Evolutionary conservation across 1,139 yeast genomes (phyloP), one percentile per base, ranked within the genome.

Genomic region (Kodamaea anthophila): DNA sequence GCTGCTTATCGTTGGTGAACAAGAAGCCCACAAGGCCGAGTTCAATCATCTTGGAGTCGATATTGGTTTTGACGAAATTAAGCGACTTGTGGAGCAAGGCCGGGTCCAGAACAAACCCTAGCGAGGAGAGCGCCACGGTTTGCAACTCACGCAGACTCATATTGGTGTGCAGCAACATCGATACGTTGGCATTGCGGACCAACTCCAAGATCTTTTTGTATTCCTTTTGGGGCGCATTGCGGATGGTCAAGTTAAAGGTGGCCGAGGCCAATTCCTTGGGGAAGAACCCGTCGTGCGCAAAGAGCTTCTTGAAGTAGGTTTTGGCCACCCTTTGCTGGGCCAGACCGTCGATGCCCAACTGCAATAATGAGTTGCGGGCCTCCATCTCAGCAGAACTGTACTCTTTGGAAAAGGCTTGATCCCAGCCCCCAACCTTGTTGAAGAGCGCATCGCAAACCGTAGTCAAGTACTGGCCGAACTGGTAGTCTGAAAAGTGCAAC

Each of bases 121-220:
- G 51, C 6, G 79, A 62, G 19, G 70, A 60, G 8, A 77, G 55
- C 0, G 81, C 79, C 7, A 67, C 58, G 3, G 74, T 65, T 45
- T 74, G 80, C 19, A 77, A 49, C 18, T 61, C 66, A n/a, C 44
- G 42, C 2, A 46, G 36, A 6, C 46, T 33, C 5, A 46, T 50
- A 33, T 60, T 53, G 11, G 71, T 51, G 36, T 65, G 55, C 15
- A 47, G 53, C 33, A 60, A 46, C 21, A 51, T 48, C 11, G 65
- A 55, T 8, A 53, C 51, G 29, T 65, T 58, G 8, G 78, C 61
- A 36, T 66, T 66, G 36, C 74, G 73, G 7, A 69, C 70, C 13
- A 76, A 47, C 23, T 70, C 72, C 23, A 68, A 53, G 3, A 76
- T 52, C 41, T 70, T 75, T 47, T 77, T 77, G 60, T 76, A 78